phyloP scores from a whole-genome alignment of 2,329 filamentous ascomycete species.

The Pseudocercospora musae region DNA sequence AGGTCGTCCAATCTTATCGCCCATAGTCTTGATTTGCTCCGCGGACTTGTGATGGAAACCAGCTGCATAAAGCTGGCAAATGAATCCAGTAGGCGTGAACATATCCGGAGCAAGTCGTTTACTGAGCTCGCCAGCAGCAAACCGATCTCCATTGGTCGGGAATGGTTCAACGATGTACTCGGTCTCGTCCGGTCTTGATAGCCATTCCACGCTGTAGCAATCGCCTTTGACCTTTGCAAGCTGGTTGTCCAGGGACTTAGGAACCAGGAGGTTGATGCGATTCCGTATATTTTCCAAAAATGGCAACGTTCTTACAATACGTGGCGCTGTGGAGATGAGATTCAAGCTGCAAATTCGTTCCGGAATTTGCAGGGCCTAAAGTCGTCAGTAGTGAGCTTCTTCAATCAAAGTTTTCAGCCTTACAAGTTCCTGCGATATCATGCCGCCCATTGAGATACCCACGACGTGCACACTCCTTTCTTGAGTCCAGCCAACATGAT shows the following conservation, averaged over 20 bases:
- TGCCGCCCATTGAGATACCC: constrained; percentile 82
- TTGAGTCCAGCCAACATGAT: constrained; percentile 66
- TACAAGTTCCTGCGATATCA: constrained; percentile 83
- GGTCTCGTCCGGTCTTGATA: constrained; percentile 57
- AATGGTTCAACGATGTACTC: constrained; percentile 53
- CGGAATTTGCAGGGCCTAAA: constrained; percentile 41
- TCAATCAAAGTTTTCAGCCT: constrained; percentile 18
- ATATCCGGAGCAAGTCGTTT: constrained; percentile 62
- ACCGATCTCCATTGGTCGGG: constrained; percentile 74
- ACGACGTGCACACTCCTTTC: constrained; percentile 62
- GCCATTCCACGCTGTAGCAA: constrained; percentile 65
- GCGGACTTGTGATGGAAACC: constrained; percentile 74
- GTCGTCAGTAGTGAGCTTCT: not conserved
- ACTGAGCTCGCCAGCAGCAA: constrained; percentile 72
- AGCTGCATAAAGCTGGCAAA: constrained; percentile 74
- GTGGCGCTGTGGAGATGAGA: constrained; percentile 49
- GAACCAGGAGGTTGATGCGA: constrained; percentile 58
- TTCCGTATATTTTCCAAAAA: constrained; percentile 63
- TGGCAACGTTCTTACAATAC: constrained; percentile 45
- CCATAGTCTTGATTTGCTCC: constrained; percentile 63
- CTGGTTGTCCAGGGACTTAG: constrained; percentile 66
- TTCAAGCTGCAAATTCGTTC: constrained; percentile 49
- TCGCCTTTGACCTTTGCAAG: constrained; percentile 62
- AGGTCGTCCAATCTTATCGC: constrained; percentile 65
- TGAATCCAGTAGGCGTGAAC: constrained; percentile 66